Percentiles rank a stretch among this genome's conserved stretches.
Conservation (phyloP, 257 asterid genomes). For the Gentiana dahurica region DNA sequence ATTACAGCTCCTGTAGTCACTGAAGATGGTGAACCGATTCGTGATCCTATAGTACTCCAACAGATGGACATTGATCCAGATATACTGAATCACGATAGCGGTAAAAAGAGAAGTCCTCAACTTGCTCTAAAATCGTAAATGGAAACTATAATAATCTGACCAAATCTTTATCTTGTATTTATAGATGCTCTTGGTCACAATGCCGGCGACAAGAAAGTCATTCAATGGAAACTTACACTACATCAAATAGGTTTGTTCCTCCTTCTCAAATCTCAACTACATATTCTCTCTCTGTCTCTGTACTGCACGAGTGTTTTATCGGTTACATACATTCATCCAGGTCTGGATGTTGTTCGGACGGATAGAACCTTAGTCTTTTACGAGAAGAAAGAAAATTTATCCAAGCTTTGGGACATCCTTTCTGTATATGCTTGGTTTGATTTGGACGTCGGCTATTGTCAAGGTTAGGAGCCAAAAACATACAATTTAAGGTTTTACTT, state of each 20-base stretch:
- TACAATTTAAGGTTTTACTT: conserved; percentile 2
- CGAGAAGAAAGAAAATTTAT: conserved; percentile 66
- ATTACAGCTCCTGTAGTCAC: conserved; percentile 88
- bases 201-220: conserved; percentile 52
- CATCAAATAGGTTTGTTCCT: conserved; percentile 73
- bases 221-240: conserved; percentile 38
- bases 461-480: conserved; percentile 42
- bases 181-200: conserved; percentile 17
- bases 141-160: neutral
- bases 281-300: neutral
- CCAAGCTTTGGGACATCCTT: conserved; percentile 87
- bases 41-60: conserved; percentile 81
- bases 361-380: conserved; percentile 72
- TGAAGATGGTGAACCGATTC: conserved; percentile 74
- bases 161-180: neutral
- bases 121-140: conserved; percentile 3
- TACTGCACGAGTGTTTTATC: too few relatives aligned
- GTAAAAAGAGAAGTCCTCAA: conserved; percentile 12
- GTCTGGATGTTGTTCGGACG: conserved; percentile 89
- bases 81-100: conserved; percentile 12
- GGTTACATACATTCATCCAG: conserved; percentile 19
- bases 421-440: conserved; percentile 89
- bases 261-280: neutral
- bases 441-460: conserved; percentile 83
- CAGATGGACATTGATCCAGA: conserved; percentile 37